These are phyloP conservation scores for Arthrobotrys megalospora DNA, from an alignment of 2,329 filamentous ascomycete genomes.

Conservation along the genomic window DNA sequence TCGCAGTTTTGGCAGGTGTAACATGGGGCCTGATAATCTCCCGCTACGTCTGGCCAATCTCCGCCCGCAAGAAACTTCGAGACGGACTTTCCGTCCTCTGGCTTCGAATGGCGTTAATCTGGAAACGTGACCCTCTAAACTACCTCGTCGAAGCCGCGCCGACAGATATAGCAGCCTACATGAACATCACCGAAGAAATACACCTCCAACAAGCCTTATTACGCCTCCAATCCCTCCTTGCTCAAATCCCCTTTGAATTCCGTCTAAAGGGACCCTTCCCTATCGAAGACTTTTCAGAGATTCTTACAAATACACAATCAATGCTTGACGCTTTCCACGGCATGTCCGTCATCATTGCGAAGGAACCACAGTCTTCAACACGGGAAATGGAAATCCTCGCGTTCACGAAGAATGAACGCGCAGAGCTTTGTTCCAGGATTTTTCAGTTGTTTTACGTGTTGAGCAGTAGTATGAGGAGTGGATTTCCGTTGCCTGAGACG, in stretches of 20 bases:
- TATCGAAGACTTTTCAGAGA: constrained; percentile 78
- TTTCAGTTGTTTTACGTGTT: constrained; percentile 90
- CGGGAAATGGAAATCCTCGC: constrained; percentile 86
- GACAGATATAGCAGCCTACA: constrained; percentile 74
- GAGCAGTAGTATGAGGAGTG: constrained; percentile 91
- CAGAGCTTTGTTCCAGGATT: constrained; percentile 86
- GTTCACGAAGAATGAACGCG: constrained; percentile 84
- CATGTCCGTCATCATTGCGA: constrained; percentile 92
- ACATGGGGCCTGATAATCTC: constrained; percentile 94
- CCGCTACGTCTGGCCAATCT: constrained; percentile 92
- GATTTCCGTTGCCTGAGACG: constrained; percentile 91
- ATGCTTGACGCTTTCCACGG: constrained; percentile 95
- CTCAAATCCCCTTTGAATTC: constrained; percentile 86
- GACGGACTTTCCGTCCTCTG: constrained; percentile 91
- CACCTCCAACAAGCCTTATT: constrained; percentile 76
- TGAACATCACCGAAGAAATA: constrained; percentile 88
- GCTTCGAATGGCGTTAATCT: constrained; percentile 94
- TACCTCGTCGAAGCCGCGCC: constrained; percentile 73
- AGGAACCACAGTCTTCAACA: constrained; percentile 80
- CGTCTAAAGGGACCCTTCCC: constrained; percentile 91
- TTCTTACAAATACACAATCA: constrained; percentile 83
- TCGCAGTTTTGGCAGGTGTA: constrained; percentile 87
- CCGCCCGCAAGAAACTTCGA: constrained; percentile 87
- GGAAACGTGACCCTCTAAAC: constrained; percentile 91
- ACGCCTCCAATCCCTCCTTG: constrained; percentile 70